These are phyloP conservation scores for Coemansia umbellata DNA, from an alignment of 192 early-diverging fungal genomes.

Conservation along the genomic window DNA sequence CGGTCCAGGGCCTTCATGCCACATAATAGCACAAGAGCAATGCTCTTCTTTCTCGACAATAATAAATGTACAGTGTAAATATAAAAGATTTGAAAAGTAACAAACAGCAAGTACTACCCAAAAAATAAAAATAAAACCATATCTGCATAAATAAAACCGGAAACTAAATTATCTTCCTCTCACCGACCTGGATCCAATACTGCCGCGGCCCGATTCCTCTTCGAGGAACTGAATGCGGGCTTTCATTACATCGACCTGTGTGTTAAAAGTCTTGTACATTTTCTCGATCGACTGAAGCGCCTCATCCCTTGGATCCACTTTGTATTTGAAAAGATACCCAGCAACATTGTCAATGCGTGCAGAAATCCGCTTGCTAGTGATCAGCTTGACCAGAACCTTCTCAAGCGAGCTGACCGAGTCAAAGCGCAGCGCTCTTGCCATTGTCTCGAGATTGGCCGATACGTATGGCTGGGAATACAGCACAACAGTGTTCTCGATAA, in stretches of 20 bases:
- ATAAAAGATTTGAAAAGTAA: no score
- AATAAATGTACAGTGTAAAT: no score
- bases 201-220: conserved; percentile 12
- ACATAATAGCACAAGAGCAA: no score
- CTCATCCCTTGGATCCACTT: conserved; percentile 23
- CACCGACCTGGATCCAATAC: not conserved
- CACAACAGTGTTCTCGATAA: conserved; percentile 36
- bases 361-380: conserved; percentile 20
- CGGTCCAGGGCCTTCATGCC: no score
- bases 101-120: no score
- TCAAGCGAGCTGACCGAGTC: conserved; percentile 24
- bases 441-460: conserved; percentile 21
- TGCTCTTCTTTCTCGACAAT: no score
- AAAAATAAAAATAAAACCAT: no score
- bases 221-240: conserved; percentile 40
- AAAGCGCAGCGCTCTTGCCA: conserved; percentile 33
- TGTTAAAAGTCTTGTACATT: conserved; percentile 21
- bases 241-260: conserved; percentile 31
- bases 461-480: conserved; percentile 40
- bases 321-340: conserved; percentile 31
- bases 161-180: no score
- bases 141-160: no score
- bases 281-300: conserved; percentile 23
- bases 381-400: conserved; percentile 22
- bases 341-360: conserved; percentile 36